Percentiles rank a stretch among this genome's conserved stretches.
phyloP scores from a whole-genome alignment of 1,284 basidiomycete species.

The Sphagnurus paluster region DNA sequence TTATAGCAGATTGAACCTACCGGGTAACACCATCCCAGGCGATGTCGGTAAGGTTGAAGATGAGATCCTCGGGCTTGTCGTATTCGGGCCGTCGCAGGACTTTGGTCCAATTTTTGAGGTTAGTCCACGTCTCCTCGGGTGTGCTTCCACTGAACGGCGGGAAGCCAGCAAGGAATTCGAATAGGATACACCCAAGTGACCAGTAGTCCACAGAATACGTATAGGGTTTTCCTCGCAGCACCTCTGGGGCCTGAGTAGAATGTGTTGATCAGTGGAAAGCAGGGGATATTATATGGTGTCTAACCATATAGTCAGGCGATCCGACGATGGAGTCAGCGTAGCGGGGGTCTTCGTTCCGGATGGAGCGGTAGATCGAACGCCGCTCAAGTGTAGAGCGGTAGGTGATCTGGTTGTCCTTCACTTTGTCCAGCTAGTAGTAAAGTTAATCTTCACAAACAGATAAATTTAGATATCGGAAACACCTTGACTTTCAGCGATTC shows the following conservation, averaged over 20 bases:
- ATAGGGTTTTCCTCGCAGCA: slow-evolving; percentile 93
- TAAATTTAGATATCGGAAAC: slow-evolving; percentile 17
- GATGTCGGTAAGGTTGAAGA: slow-evolving; percentile 94
- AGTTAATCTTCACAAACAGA: slow-evolving; percentile 4
- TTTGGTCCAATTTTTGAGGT: slow-evolving; percentile 97
- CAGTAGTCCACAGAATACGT: slow-evolving; percentile 97
- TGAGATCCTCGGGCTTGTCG: slow-evolving; percentile 93
- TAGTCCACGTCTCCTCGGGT: slow-evolving; percentile 99
- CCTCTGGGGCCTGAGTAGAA: slow-evolving; percentile 71
- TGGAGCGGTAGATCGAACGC: slow-evolving; percentile 91
- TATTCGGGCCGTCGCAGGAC: slow-evolving; percentile 92
- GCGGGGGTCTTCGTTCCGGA: slow-evolving; percentile 88
- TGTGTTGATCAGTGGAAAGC: neutral
- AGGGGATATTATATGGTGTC: neutral
- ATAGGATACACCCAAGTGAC: slow-evolving; percentile 98
- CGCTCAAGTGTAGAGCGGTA: slow-evolving; percentile 94
- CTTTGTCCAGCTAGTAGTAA: slow-evolving; percentile 80
- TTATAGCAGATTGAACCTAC: slow-evolving; percentile 41
- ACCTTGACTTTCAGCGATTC: slow-evolving; percentile 94
- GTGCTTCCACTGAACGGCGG: slow-evolving; percentile 96
- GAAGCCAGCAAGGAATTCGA: slow-evolving; percentile 97
- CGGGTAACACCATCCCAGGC: slow-evolving; percentile 96
- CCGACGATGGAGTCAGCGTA: slow-evolving; percentile 99
- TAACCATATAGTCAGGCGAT: slow-evolving; percentile 92
- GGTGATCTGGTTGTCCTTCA: slow-evolving; percentile 91